phyloP scores from a whole-genome alignment of 2,329 filamentous ascomycete species.

The Tolypocladium sp. region DNA sequence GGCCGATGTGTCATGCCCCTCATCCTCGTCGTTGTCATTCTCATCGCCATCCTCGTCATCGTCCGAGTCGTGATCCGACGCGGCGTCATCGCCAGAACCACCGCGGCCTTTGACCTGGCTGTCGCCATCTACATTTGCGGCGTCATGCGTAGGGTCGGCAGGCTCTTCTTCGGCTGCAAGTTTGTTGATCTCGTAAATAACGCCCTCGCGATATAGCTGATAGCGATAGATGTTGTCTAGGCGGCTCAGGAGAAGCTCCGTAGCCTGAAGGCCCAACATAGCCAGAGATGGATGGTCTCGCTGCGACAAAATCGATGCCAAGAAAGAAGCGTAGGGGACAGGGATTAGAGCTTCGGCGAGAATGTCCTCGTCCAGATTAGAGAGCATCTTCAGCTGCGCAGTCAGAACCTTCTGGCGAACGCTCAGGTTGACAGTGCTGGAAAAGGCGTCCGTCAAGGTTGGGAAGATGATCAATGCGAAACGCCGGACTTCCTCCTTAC shows the following conservation, averaged over 20 bases:
- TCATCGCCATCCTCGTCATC: slow-evolving; percentile 13
- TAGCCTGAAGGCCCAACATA: slow-evolving; percentile 77
- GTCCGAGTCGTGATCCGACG: slow-evolving; percentile 19
- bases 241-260: slow-evolving; percentile 76
- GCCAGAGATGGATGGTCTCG: slow-evolving; percentile 86
- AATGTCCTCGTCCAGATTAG: slow-evolving; percentile 79
- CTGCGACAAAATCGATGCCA: slow-evolving; percentile 91
- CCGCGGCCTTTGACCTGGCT: slow-evolving; percentile 15
- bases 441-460: slow-evolving; percentile 92
- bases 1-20: slow-evolving; percentile 28
- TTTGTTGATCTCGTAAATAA: slow-evolving; percentile 83
- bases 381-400: slow-evolving; percentile 97
- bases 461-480: slow-evolving; percentile 92
- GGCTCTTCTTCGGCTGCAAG: slow-evolving; percentile 48
- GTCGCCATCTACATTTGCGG: slow-evolving; percentile 2
- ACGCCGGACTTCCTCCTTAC: slow-evolving; percentile 77
- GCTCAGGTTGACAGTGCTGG: slow-evolving; percentile 90
- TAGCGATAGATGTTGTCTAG: slow-evolving; percentile 85
- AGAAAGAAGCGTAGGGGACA: slow-evolving; percentile 90
- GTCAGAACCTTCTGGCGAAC: slow-evolving; percentile 92
- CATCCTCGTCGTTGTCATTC: slow-evolving; percentile 13
- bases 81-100: slow-evolving; percentile 5
- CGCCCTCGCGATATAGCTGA: slow-evolving; percentile 94
- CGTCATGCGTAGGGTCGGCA: slow-evolving; percentile 2
- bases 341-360: slow-evolving; percentile 76